Evolutionary conservation across 2,329 filamentous ascomycete genomes (phyloP).

Genomic region (Claviceps paspali): DNA sequence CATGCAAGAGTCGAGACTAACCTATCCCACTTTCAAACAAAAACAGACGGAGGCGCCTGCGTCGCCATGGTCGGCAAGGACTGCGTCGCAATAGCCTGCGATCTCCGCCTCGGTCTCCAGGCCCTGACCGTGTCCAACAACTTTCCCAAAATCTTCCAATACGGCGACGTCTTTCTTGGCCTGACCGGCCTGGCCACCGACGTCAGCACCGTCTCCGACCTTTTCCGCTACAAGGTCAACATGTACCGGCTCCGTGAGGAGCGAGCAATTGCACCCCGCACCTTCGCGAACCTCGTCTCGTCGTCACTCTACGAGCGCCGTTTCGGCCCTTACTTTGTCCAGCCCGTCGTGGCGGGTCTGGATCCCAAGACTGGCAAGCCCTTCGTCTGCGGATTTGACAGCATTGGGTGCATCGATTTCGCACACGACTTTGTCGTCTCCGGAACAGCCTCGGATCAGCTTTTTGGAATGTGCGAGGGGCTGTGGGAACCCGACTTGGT

Average conservation of each 20-base stretch:
- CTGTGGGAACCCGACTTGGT: slow-evolving; percentile 97
- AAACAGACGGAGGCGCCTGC: slow-evolving; percentile 69
- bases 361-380: slow-evolving; percentile 88
- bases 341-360: slow-evolving; percentile 84
- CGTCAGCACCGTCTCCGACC: slow-evolving; percentile 83
- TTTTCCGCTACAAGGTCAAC: slow-evolving; percentile 99
- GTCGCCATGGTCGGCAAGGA: slow-evolving; percentile 99
- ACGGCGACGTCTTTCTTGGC: slow-evolving; percentile 88
- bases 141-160: slow-evolving; percentile 99
- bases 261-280: slow-evolving; percentile 84
- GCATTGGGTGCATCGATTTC: slow-evolving; percentile 98
- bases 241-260: slow-evolving; percentile 99
- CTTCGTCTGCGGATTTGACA: slow-evolving; percentile 98
- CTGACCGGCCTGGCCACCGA: slow-evolving; percentile 94
- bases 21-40: background rate
- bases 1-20: slow-evolving; percentile 1
- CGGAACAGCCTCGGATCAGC: slow-evolving; percentile 88
- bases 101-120: slow-evolving; percentile 93
- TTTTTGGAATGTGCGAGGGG: slow-evolving; percentile 97
- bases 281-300: slow-evolving; percentile 90
- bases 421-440: slow-evolving; percentile 99
- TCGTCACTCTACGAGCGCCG: slow-evolving; percentile 84
- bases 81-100: slow-evolving; percentile 98
- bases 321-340: slow-evolving; percentile 94
- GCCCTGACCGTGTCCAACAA: slow-evolving; percentile 96